Base-by-base conservation (phyloP, 2,329 filamentous ascomycete genomes). In the Alternaria novae-zelandiae region DNA sequence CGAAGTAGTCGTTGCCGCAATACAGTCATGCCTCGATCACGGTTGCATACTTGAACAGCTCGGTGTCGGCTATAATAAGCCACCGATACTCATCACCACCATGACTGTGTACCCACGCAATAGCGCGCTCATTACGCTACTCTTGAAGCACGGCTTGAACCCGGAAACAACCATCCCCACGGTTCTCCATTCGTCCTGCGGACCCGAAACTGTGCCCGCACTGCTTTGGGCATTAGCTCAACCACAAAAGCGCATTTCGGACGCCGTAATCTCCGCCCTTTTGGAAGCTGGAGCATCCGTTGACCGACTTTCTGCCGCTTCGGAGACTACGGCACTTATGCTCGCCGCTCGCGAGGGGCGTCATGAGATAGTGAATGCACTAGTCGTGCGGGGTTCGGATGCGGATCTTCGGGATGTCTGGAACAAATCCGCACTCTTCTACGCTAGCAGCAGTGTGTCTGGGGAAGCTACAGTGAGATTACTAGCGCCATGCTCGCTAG, bases 211-310 rank as follows among this genome's bases (percentile, higher is more conserved):
- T 10, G 82, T 89, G 47, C 86, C 86, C 2, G 79, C 89, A 3
- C 78, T 91, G 8, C 79, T 86, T 54, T 91, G 89, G 89, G 84
- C 87, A 0, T 81, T 91, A 55, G 78, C 87, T 7, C 88, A 90
- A 65, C 86, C 87, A 0, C 87, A 89, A 66, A 90, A 90, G 74
- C 85, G 84, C 64, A 83, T 90, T 54, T 89, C 87, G 74, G 87
- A 85, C 32, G 75, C 81, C 5, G 79, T 90, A 46, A 86, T 91
- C 59, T 82, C 86, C 65, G 76, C 87, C 51, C 79, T 91, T 20
- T 78, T 91, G n/a, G 79, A 82, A 70, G 73, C 83, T 65, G 82
- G 82, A 74, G 88, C 87, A 57, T 89, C 88, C 53, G 83, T 88
- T 64, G 88, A 88, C 70, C 84, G 85, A 25, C 83, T 86, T 67